Evolutionary conservation across 2,329 filamentous ascomycete genomes (phyloP), one percentile per base, ranked within the genome.

Genomic region (Furcasterigmium sp.): DNA sequence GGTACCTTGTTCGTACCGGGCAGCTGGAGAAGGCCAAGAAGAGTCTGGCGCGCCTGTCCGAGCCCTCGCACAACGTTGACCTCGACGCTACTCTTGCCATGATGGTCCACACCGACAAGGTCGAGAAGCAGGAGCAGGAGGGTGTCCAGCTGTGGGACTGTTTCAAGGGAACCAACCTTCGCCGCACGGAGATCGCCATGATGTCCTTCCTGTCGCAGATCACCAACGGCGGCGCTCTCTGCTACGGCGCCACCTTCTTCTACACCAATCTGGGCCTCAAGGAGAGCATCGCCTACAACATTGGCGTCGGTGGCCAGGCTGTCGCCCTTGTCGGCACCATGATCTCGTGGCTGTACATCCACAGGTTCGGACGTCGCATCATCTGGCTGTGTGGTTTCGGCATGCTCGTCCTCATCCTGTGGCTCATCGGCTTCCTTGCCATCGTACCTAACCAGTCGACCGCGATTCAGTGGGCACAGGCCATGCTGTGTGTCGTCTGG

Each of bases 81-180:
- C 49, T 59, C 37, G 65, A 68, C 19, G 53, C 57, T 30, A 60
- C 60, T 2, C 48, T 71, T 21, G 62, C 65, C 29, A 57, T 68
- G 47, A 70, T 72, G 59, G 59, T 68, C 2, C 62, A 69, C 43
- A 72, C 69, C 25, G 63, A 70, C 52, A 63, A 72, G 53, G 51
- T 71, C 4, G 73, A 76, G 53, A 61, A 66, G 43, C 56, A 66
- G 43, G 56, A 66, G 46, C 60, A 56, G 1, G 47, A 50, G 1
- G 70, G 70, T 3, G 62, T 61, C 11, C 57, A 51, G 1, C 73
- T 73, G 46, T 49, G 53, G 43, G 72, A 76, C 48, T 70, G 65
- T 46, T 76, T 77, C 63, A 58, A 58, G 10, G 72, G 72, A 20
- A 64, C 63, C 14, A 67, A 76, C 52, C 59, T 64, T 3, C 65